These are phyloP conservation scores for Penicillium sp. DNA, from an alignment of 2,329 filamentous ascomycete species.

Conservation along the genomic window DNA sequence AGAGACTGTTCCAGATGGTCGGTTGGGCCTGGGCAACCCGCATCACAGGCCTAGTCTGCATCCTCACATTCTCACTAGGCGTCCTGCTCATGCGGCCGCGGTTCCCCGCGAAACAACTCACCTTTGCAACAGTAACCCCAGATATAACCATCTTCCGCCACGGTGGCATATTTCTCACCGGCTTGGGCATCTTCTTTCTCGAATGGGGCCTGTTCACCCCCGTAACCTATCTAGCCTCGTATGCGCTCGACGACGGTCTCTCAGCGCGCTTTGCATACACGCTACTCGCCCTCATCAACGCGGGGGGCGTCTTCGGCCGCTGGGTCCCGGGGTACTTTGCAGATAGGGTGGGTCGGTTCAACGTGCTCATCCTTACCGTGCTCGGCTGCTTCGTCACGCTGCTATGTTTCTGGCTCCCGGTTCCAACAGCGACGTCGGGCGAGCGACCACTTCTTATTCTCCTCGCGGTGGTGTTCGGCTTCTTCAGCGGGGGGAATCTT, in stretches of 20 bases:
- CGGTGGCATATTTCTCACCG: too few relatives aligned
- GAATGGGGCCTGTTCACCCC: constrained; percentile 26
- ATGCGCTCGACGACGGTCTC: constrained; percentile 23
- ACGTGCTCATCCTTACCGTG: constrained; percentile 24
- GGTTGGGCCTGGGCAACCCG: constrained; percentile 69
- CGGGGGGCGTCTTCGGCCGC: constrained; percentile 29
- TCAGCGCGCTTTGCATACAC: constrained; percentile 27
- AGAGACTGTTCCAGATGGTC: constrained; percentile 48
- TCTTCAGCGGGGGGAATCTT: too few relatives aligned
- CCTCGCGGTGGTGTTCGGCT: too few relatives aligned
- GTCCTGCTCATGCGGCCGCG: constrained; percentile 52
- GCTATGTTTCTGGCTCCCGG: too few relatives aligned
- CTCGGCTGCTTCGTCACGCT: constrained; percentile 21
- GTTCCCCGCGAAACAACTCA: constrained; percentile 34
- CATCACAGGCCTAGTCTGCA: constrained; percentile 62
- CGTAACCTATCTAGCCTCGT: constrained; percentile 30
- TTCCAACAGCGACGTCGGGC: too few relatives aligned
- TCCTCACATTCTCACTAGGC: constrained; percentile 48
- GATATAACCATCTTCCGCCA: too few relatives aligned
- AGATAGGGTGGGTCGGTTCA: constrained; percentile 33
- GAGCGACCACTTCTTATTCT: too few relatives aligned
- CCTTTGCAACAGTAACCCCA: too few relatives aligned
- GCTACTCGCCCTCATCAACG: constrained; percentile 32
- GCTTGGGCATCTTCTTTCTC: too few relatives aligned
- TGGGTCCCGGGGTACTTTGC: constrained; percentile 29